Base-by-base conservation (phyloP, 495 filamentous ascomycete genomes). In the Aspergillus funiculosus region DNA sequence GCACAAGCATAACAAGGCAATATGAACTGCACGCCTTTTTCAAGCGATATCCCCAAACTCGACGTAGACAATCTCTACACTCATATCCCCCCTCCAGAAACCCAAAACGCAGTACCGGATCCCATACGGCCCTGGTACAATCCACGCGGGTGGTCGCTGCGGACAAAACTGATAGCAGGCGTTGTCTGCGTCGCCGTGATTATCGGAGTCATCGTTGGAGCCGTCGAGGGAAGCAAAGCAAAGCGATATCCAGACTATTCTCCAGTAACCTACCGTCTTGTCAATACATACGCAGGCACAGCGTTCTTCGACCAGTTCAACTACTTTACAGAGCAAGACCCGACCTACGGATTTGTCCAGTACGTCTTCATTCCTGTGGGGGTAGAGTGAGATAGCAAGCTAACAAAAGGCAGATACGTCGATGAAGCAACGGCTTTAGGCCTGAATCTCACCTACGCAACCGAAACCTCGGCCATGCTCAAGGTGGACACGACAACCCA, bases 181-280 rank as follows among this genome's bases (percentile, higher is more conserved):
- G 40, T 52, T 15, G 59, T 50, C 3, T 50, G 61, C 1, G 43
- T 73, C 1, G 59, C 73, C 3, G 52, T 77, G 8, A 56, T 82
- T 2, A 57, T 79, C 6, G 63, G 69, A 1, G 58, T 75, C n/a
- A 64, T 79, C 7, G 70, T 83, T n/a, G 74, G 72, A 9, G 74
- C 77, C 3, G 64, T 75, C 4, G 66, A 74, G 50, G 76, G 69
- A 8, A 63, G 66, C 21, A 64, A 65, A 46, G 61, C 63, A 1
- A 72, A 67, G 30, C 60, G 61, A 14, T 80, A 82, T 54, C 78
- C 78, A 1, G 57, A 79, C 37, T 82, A 82, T 46, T 59, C 49
- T 17, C 53, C 60, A 9, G 41, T 82, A 19, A 54, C 60, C 17
- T 82, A 82, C 51, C 59, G 43, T 10, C 49, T 81, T n/a, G 57